Conservation (phyloP, 805 yeast genomes). For the Candida piceae region DNA sequence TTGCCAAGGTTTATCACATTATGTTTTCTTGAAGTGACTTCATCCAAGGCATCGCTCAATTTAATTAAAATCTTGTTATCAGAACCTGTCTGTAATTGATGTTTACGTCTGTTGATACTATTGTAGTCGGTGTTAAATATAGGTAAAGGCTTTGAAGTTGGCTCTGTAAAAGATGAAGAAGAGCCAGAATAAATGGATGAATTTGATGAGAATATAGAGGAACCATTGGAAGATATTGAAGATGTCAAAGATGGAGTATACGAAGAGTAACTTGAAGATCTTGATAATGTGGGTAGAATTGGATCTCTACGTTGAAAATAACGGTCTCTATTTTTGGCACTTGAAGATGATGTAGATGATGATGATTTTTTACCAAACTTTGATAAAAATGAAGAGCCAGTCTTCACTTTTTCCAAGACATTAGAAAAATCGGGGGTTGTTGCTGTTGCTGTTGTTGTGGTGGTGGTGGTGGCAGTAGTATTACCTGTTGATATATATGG, state of each 20-base stretch:
- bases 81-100: background rate
- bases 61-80: slow-evolving; percentile 2
- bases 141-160: background rate
- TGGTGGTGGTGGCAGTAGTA: too few species aligned
- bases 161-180: background rate
- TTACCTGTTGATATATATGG: too few species aligned
- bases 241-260: slow-evolving; percentile 1
- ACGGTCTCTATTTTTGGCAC: background rate
- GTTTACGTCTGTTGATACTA: too few species aligned
- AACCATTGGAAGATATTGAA: background rate
- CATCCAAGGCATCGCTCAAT: slow-evolving; percentile 16
- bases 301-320: background rate
- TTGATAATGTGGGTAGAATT: slow-evolving; percentile 2
- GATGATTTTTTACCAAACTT: slow-evolving; percentile 4
- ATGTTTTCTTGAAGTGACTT: slow-evolving; percentile 8
- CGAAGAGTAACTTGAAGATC: background rate
- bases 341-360: background rate
- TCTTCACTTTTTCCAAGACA: slow-evolving; percentile 6
- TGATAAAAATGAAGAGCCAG: slow-evolving; percentile 10
- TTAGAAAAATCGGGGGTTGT: background rate
- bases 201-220: background rate
- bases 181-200: slow-evolving; percentile 2
- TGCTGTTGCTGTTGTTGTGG: slow-evolving; percentile 7
- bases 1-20: slow-evolving; percentile 18
- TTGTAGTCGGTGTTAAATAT: background rate